phyloP scores from a whole-genome alignment of 176 grass and related monocot genomes.

The Paspalum notatum region DNA sequence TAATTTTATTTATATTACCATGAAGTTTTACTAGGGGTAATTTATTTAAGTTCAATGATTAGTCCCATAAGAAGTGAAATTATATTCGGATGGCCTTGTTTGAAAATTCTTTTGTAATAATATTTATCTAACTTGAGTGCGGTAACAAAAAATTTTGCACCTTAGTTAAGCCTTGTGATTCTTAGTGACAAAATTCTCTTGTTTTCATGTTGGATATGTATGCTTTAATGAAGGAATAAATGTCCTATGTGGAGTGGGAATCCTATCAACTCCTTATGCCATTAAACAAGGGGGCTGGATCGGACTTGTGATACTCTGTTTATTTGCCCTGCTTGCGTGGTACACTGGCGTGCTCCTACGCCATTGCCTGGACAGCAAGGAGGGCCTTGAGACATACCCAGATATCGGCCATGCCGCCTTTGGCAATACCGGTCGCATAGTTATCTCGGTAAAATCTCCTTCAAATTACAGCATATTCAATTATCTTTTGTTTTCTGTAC shows the following conservation, averaged over 20 bases:
- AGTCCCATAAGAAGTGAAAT: not conserved
- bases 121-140: not conserved
- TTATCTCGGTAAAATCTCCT: slow-evolving; percentile 66
- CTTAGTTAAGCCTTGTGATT: not conserved
- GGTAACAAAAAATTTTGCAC: not conserved
- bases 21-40: not conserved
- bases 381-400: slow-evolving; percentile 77
- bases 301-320: slow-evolving; percentile 62
- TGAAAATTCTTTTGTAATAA: not conserved
- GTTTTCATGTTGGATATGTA: not conserved
- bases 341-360: slow-evolving; percentile 82
- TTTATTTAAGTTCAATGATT: not conserved
- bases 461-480: not conserved
- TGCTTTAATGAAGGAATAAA: slow-evolving; percentile 68
- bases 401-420: slow-evolving; percentile 93
- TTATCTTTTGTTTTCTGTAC: not conserved
- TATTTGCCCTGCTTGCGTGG: slow-evolving; percentile 63
- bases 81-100: not conserved
- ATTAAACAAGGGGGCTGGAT: slow-evolving; percentile 81
- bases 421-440: slow-evolving; percentile 70
- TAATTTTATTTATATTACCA: not conserved
- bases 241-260: slow-evolving; percentile 89
- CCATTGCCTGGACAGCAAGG: slow-evolving; percentile 76
- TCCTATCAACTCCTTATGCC: slow-evolving; percentile 88
- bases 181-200: not conserved